A percentile compares a stretch with the other conserved stretches of the same genome.
Conservation (phyloP, 345 rosid genomes). For the Balakata baccata region DNA sequence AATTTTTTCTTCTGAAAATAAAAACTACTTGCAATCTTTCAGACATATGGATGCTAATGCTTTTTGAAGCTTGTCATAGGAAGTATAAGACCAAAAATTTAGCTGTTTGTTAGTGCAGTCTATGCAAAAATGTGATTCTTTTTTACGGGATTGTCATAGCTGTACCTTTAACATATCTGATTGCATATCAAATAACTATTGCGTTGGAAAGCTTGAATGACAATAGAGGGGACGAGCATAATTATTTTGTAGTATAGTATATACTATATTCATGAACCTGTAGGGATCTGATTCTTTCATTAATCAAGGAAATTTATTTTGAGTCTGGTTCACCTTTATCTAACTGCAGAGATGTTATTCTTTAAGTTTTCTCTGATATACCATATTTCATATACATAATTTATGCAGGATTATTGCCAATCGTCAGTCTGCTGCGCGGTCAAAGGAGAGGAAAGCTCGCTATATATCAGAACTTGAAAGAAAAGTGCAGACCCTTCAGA, state of each 20-base stretch:
- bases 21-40: neutral
- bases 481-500: slow-evolving; percentile 82
- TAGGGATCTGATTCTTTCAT: neutral
- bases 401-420: slow-evolving; percentile 73
- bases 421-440: slow-evolving; percentile 82
- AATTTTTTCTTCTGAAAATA: no score
- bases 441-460: slow-evolving; percentile 76
- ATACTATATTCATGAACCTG: neutral
- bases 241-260: neutral
- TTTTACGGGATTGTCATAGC: neutral
- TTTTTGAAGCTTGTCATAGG: neutral
- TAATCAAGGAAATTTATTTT: neutral
- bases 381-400: neutral
- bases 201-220: no score
- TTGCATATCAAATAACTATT: neutral
- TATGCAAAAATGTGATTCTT: neutral
- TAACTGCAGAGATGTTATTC: neutral
- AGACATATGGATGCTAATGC: neutral
- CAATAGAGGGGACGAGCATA: no score
- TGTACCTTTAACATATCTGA: neutral
- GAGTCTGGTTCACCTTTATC: neutral
- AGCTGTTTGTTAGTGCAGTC: neutral
- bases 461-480: slow-evolving; percentile 76
- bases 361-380: neutral
- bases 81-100: neutral